A percentile compares a stretch with the other conserved stretches of the same genome.
phyloP scores from a whole-genome alignment of 345 rosid genomes.

The Citrus reticulata region DNA sequence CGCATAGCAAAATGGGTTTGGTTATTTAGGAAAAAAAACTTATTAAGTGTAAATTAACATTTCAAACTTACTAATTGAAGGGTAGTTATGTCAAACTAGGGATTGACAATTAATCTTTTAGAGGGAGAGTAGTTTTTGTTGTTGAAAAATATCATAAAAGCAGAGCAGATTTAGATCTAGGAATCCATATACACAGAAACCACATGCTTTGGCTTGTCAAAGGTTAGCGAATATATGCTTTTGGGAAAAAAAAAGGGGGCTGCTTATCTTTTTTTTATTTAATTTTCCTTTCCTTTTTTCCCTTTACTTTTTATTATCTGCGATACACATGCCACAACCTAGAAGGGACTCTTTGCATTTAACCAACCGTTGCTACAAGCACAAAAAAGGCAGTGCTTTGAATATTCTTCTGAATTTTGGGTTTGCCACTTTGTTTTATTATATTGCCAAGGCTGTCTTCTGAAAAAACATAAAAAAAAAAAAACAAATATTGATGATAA shows the following conservation, averaged over 20 bases:
- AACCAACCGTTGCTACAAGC: not conserved
- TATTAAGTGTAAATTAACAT: not conserved
- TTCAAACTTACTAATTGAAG: not conserved
- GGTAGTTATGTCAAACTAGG: not conserved
- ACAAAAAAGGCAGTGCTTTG: slow-evolving; percentile 7
- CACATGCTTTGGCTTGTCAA: slow-evolving; percentile 48
- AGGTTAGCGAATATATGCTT: slow-evolving; percentile 46
- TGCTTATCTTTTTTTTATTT: not conserved
- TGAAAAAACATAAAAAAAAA: not conserved
- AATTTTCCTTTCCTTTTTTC: not conserved
- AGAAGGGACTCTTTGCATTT: slow-evolving; percentile 7
- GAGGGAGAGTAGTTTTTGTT: slow-evolving; percentile 3
- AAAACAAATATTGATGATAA: not conserved
- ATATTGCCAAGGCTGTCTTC: not conserved
- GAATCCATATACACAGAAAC: slow-evolving; percentile 36
- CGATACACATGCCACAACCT: slow-evolving; percentile 13
- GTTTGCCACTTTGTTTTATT: slow-evolving; percentile 1
- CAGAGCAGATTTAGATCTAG: slow-evolving; percentile 34
- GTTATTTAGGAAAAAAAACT: not conserved
- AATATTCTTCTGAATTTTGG: slow-evolving; percentile 20
- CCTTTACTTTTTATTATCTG: slow-evolving; percentile 1
- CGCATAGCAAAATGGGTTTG: not conserved
- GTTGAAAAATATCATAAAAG: slow-evolving; percentile 17
- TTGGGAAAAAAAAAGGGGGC: not conserved
- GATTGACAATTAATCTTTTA: not conserved